Base-by-base conservation (phyloP, 2,329 filamentous ascomycete genomes). In the Atkinsonella texensis region DNA sequence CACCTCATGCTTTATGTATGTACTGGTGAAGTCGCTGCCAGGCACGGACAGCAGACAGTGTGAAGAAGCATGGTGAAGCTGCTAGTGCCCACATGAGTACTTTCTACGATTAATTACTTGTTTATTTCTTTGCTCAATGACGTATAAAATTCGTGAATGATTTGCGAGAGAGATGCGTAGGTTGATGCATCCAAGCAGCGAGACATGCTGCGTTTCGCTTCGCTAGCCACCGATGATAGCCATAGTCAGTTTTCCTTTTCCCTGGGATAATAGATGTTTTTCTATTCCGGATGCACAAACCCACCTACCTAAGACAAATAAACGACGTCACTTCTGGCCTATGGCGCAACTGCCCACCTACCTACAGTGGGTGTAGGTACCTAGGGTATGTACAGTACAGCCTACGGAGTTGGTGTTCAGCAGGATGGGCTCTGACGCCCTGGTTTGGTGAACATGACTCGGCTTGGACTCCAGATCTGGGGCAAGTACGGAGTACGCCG, bases 41-140 rank as follows among this genome's bases (percentile, higher is more conserved):
- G 32, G n/a, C n/a, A n/a, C n/a, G n/a, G n/a, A n/a, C n/a, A n/a
- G 4, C 45, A 5, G 20, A 32, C 31, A 18, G 23, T 11, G 9
- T 10, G 7, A 33, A 33, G 33, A 10, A 23, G 4, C 46, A 49
- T 35, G 46, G 32, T 28, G 32, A 20, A 45, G 20, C 20, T 43
- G n/a, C 20, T 35, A 46, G 46, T 46, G 43, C 46, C 20, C 46
- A 40, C 42, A 50, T 55, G 28, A 51, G 51, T 50, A 55, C 48
- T 53, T 39, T 51, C 33, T 41, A 43, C 43, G 53, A 53, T 51
- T 47, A 46, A 55, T 46, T 49, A 48, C 47, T 53, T 49, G 20
- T 55, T 52, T 32, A 32, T 52, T 52, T 46, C 51, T 45, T 49
- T 49, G 23, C 47, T 18, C 23, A 11, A 20, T 28, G 41, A 23